Base-by-base conservation (phyloP, 768 basidiomycete species). In the Cantharellus anzutake region DNA sequence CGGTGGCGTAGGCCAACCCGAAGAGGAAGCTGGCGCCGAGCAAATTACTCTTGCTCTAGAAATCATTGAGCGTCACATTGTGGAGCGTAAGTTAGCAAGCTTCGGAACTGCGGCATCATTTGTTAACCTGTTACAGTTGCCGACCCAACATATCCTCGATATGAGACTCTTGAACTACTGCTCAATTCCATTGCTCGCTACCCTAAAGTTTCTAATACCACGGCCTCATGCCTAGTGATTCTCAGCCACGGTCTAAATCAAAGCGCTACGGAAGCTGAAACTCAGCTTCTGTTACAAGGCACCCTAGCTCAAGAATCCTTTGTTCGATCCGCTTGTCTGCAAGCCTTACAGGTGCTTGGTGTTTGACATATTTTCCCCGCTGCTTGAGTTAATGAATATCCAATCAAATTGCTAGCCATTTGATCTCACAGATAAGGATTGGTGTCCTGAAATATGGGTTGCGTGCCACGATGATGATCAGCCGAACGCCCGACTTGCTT, bases 391-490 rank as follows among this genome's bases (percentile, higher is more conserved):
- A 40, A 48, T 58, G 60, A 59, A 3, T 16, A 11, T 38, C 4
- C 20, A 29, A 29, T 29, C 20, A 29, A 29, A 29, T 29, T 29
- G 37, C 1, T 61, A 97, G 89, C 85, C 92, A 0, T 84, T 98
- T 64, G 96, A 98, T 70, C 70, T 98, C 53, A 97, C 93, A 0
- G 94, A 98, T 55, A 68, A 90, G 42, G 92, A 96, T 62, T 99
- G 92, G 85, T 87, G 85, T 2, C 80, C 86, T 0, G 82, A 87
- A 67, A 70, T 99, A 1, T 88, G 89, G 82, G 76, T 97, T 42
- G 86, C 86, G 3, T 82, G 79, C 58, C 90, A 97, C 64, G 96
- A 98, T 61, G 82, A 80, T 58, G 84, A 86, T 63, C 89, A 91
- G 65, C 89, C 93, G 66, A 97, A 93, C 64, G 81, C 81, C 0